phyloP scores from a whole-genome alignment of 768 basidiomycete genomes.

The Thelephora ganbajun region DNA sequence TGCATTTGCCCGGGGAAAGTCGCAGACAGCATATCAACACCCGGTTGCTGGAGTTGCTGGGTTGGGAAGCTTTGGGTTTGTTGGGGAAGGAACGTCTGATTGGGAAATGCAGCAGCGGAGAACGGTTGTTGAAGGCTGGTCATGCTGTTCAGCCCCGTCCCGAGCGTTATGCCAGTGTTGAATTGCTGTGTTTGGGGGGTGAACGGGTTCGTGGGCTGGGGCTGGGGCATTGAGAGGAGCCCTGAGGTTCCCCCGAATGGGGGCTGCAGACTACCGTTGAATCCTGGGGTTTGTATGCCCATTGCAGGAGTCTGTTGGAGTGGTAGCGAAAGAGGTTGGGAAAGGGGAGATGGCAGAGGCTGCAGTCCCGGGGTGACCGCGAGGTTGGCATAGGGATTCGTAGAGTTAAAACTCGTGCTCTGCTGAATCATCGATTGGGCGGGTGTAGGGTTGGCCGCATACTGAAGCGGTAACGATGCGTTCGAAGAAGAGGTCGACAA shows the following conservation, averaged over 20 bases:
- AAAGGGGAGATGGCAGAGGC: constrained; percentile 6
- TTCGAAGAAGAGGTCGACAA: constrained; percentile 11
- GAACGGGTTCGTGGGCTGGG: constrained; percentile 6
- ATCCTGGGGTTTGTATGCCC: too few relatives aligned
- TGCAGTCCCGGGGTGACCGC: constrained; percentile 7
- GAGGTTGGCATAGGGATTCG: constrained; percentile 10
- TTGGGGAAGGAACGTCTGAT: too few relatives aligned
- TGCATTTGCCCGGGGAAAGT: too few relatives aligned
- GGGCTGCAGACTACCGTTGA: too few relatives aligned
- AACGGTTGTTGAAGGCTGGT: constrained; percentile 7
- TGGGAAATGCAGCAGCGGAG: not conserved
- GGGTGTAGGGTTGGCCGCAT: constrained; percentile 4
- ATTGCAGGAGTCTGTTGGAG: constrained; percentile 1
- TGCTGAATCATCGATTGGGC: constrained; percentile 7
- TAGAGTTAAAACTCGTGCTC: constrained; percentile 2
- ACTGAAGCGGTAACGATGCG: constrained; percentile 14
- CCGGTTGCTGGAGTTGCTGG: too few relatives aligned
- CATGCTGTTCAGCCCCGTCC: constrained; percentile 1
- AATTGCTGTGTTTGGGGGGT: not conserved
- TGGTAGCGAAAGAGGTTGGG: constrained; percentile 9
- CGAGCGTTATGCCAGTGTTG: not conserved
- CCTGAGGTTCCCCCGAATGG: too few relatives aligned
- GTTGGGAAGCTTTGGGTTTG: too few relatives aligned
- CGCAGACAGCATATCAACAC: too few relatives aligned
- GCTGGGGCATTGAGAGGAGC: not conserved